A percentile compares a stretch with the other conserved stretches of the same genome.
Conservation (phyloP, 257 asterid species). For the Eucommia ulmoides region DNA sequence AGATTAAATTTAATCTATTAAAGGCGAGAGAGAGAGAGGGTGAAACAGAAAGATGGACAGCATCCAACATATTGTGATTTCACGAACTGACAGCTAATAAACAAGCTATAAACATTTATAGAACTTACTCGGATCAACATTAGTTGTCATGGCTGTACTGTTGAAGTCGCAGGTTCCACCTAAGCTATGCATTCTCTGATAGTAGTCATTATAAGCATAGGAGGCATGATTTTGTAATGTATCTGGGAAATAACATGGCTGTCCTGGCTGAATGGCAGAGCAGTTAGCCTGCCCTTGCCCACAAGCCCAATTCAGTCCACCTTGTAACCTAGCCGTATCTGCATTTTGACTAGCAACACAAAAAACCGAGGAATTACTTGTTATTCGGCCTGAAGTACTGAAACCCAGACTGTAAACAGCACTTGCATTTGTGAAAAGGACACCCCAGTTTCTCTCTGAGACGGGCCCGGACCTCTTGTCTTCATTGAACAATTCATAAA, state of each 20-base stretch:
- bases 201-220: constrained; percentile 79
- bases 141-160: constrained; percentile 53
- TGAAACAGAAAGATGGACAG: too few species aligned
- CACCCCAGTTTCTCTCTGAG: constrained; percentile 76
- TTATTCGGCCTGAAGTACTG: constrained; percentile 17
- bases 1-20: too few species aligned
- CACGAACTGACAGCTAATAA: too few species aligned
- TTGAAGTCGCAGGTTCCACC: constrained; percentile 86
- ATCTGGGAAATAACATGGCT: constrained; percentile 59
- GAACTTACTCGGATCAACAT: constrained; percentile 72
- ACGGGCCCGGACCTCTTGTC: constrained; percentile 61
- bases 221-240: constrained; percentile 80
- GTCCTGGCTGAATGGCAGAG: constrained; percentile 53
- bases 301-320: constrained; percentile 82
- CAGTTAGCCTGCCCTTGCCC: constrained; percentile 82
- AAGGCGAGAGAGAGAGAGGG: too few species aligned
- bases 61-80: too few species aligned
- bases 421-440: constrained; percentile 50
- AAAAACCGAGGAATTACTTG: constrained; percentile 38
- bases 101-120: not conserved
- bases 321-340: constrained; percentile 31
- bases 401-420: constrained; percentile 43
- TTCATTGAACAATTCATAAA: constrained; percentile 74
- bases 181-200: constrained; percentile 43
- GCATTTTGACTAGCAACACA: constrained; percentile 54